phyloP scores from a whole-genome alignment of 2,329 filamentous ascomycete genomes.

The Chaetomium sp. region DNA sequence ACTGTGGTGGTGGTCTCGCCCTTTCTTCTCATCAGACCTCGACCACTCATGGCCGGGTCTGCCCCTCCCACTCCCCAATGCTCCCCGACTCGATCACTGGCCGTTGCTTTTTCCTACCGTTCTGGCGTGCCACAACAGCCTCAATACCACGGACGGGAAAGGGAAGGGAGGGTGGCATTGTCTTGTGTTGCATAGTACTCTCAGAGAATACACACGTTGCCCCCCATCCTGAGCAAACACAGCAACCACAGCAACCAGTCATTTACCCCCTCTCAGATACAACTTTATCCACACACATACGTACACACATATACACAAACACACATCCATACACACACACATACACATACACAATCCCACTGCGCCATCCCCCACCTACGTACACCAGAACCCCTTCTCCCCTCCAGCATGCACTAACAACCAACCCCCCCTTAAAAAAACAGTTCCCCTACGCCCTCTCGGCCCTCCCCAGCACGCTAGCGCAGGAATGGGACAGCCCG shows the following conservation, averaged over 20 bases:
- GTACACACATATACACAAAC: background rate
- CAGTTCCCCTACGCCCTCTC: conserved; percentile 78
- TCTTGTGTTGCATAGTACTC: background rate
- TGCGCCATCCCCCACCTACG: background rate
- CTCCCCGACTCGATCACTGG: background rate
- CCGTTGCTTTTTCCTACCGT: background rate
- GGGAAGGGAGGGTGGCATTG: conserved; percentile 1
- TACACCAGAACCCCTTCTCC: background rate
- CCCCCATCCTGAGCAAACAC: background rate
- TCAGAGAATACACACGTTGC: background rate
- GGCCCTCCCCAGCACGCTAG: conserved; percentile 64
- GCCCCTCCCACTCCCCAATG: conserved; percentile 16
- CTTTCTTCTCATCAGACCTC: conserved; percentile 14
- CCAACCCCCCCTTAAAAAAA: conserved; percentile 5
- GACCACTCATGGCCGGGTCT: conserved; percentile 24
- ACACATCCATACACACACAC: background rate
- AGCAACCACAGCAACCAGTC: conserved; percentile 6
- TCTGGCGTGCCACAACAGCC: conserved; percentile 18
- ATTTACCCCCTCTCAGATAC: background rate
- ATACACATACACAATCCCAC: background rate
- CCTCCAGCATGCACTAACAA: background rate
- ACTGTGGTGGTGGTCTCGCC: conserved; percentile 19
- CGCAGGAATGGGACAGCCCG: conserved; percentile 66
- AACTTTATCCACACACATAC: background rate
- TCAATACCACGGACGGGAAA: background rate